Base-by-base conservation (phyloP, 2,329 filamentous ascomycete genomes). In the Gremmenia infestans region DNA sequence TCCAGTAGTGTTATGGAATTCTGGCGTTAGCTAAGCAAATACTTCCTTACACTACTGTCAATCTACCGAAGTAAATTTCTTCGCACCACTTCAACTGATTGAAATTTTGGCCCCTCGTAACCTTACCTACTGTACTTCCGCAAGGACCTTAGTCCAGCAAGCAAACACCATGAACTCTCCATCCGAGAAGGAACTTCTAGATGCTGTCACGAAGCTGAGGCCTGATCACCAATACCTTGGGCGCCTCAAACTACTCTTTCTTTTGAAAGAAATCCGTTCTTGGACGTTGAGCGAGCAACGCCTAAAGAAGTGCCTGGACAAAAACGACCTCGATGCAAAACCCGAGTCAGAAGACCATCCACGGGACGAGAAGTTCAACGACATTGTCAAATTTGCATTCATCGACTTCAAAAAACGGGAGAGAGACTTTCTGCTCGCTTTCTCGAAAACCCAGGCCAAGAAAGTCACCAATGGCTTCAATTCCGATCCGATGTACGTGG, bases 221-320 rank as follows among this genome's bases (percentile, higher is more conserved):
- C 37, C 37, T 6, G 4, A 5, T 7, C 14, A 39, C n/a, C 37
- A 11, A 39, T 6, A 39, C 12, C 37, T 39, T 12, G 37, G 14
- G 14, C 37, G 37, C 14, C 14, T n/a, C n/a, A 39, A 39, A n/a
- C n/a, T 39, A 5, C 37, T 39, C 6, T 39, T 14, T 39, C 37
- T 39, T 39, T n/a, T 39, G 14, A 39, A 39, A 39, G 37, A 39
- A 39, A 39, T 2, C n/a, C n/a, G n/a, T 39, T 39, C 37, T n/a
- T 39, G 37, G 37, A 39, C 37, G 12, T n/a, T 54, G 46, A 54
- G 52, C 25, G 52, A 54, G 28, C 48, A 54, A 28, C 47, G 52
- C 11, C 47, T 50, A 11, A 54, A 54, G 23, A 17, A 46, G 15
- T 54, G 46, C 25, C 43, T 54, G 52, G 39, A 48, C 7, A 12